A percentile compares a stretch with the other conserved stretches of the same genome.
These are phyloP conservation scores for Aspergillus uvarum DNA, from an alignment of 2,329 filamentous ascomycete species.

Conservation along the genomic window DNA sequence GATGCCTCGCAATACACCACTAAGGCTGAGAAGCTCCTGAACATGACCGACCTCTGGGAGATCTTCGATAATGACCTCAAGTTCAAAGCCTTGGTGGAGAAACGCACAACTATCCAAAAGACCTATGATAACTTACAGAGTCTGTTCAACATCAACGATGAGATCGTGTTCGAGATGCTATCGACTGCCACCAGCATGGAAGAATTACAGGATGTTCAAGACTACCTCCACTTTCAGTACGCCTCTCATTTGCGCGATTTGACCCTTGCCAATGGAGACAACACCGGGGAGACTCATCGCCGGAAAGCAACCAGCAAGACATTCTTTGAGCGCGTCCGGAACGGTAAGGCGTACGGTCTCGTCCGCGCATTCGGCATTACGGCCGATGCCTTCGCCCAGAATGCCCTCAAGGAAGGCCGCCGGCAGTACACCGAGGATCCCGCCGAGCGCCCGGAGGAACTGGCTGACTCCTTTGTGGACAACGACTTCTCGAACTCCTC, in stretches of 20 bases:
- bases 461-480: conserved; percentile 75
- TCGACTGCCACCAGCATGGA: conserved; percentile 80
- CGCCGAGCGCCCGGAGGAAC: conserved; percentile 73
- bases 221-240: conserved; percentile 95
- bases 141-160: conserved; percentile 66
- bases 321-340: conserved; percentile 80
- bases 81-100: conserved; percentile 88
- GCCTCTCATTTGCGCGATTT: conserved; percentile 79
- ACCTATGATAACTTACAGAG: conserved; percentile 72
- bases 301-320: conserved; percentile 80
- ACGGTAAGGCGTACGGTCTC: conserved; percentile 74
- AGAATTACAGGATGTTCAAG: conserved; percentile 92
- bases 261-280: conserved; percentile 59
- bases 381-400: conserved; percentile 83
- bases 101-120: conserved; percentile 79
- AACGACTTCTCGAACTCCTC: conserved; percentile 73
- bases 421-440: conserved; percentile 85
- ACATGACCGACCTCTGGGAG: conserved; percentile 91
- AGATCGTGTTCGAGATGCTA: conserved; percentile 79
- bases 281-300: conserved; percentile 66
- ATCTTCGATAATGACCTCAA: conserved; percentile 94
- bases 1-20: conserved; percentile 72
- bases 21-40: conserved; percentile 80
- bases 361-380: conserved; percentile 89
- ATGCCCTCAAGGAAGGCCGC: conserved; percentile 74